Percentiles rank a stretch among this genome's conserved stretches.
phyloP scores from a whole-genome alignment of 2,329 filamentous ascomycete species.

The Scedosporium aurantiacum region DNA sequence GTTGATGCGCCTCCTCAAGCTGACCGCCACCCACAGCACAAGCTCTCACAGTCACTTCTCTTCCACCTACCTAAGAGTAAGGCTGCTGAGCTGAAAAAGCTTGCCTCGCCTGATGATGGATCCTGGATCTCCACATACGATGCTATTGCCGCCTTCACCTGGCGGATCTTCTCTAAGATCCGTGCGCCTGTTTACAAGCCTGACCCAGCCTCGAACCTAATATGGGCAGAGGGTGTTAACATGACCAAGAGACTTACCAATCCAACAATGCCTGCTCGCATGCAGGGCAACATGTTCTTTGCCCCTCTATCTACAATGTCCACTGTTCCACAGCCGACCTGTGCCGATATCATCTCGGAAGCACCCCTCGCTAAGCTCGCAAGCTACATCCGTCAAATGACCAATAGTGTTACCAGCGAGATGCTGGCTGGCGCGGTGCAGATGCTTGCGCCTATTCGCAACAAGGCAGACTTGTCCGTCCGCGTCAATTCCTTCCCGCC shows the following conservation, averaged over 20 bases:
- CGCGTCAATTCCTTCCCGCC: conserved; percentile 24
- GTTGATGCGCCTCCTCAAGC: conserved; percentile 19
- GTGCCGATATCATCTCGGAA: conserved; percentile 23
- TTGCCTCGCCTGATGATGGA: conserved; percentile 21
- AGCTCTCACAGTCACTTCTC: conserved; percentile 17
- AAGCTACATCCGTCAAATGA: conserved; percentile 24
- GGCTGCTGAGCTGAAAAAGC: conserved; percentile 25
- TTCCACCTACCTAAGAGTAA: conserved; percentile 34
- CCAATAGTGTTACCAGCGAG: conserved; percentile 22
- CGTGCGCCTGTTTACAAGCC: conserved; percentile 22
- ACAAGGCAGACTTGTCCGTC: conserved; percentile 23
- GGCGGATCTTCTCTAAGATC: conserved; percentile 25
- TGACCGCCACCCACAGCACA: conserved; percentile 19
- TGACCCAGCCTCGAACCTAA: conserved; percentile 15
- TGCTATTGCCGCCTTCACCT: conserved; percentile 28
- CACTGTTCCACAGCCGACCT: conserved; percentile 18
- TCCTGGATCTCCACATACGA: conserved; percentile 35
- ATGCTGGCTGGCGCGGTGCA: conserved; percentile 18
- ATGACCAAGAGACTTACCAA: conserved; percentile 25
- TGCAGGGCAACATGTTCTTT: conserved; percentile 25
- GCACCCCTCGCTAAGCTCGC: conserved; percentile 23
- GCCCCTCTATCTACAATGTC: conserved; percentile 16
- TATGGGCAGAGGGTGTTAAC: conserved; percentile 26
- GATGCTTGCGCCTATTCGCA: conserved; percentile 21
- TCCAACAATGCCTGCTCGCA: conserved; percentile 20